These are phyloP conservation scores for Colletotrichum sansevieriae DNA, from an alignment of 2,329 filamentous ascomycete species.

Conservation along the genomic window DNA sequence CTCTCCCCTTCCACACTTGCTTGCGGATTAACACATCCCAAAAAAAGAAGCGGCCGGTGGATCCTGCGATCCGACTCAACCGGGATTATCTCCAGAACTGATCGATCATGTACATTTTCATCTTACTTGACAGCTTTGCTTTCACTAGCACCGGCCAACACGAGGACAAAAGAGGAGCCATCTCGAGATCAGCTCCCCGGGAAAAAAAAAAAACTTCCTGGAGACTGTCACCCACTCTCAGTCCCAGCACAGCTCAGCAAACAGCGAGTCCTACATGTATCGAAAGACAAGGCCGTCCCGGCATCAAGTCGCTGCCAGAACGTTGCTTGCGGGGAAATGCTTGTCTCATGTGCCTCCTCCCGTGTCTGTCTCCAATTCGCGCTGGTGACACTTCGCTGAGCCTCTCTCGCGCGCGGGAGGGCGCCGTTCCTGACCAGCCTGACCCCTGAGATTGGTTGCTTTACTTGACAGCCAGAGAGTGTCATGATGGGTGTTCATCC, in stretches of 20 bases:
- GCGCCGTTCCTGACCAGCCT: not conserved
- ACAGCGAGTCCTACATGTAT: too few species aligned
- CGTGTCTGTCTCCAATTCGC: constrained; percentile 7
- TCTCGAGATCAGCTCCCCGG: not conserved
- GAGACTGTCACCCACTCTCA: constrained; percentile 1
- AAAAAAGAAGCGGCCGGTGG: not conserved
- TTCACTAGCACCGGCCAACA: constrained; percentile 1
- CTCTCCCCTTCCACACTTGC: not conserved
- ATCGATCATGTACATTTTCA: constrained; percentile 1
- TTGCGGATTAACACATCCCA: not conserved
- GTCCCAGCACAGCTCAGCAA: not conserved
- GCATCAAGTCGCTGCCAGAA: constrained; percentile 28
- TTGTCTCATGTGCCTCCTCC: constrained; percentile 34
- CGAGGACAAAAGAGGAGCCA: constrained; percentile 8
- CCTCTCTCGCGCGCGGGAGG: not conserved
- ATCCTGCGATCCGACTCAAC: constrained; percentile 20
- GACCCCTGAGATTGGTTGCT: not conserved
- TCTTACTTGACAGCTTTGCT: not conserved
- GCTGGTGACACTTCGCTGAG: constrained; percentile 12
- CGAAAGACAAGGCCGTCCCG: not conserved
- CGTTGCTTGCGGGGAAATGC: constrained; percentile 38
- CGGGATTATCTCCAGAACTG: not conserved
- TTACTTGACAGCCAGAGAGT: not conserved
- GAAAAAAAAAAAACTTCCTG: too few species aligned
- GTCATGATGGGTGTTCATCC: constrained; percentile 21